These are phyloP conservation scores for Moricandia arvensis DNA, from an alignment of 345 rosid species.

Conservation along the genomic window DNA sequence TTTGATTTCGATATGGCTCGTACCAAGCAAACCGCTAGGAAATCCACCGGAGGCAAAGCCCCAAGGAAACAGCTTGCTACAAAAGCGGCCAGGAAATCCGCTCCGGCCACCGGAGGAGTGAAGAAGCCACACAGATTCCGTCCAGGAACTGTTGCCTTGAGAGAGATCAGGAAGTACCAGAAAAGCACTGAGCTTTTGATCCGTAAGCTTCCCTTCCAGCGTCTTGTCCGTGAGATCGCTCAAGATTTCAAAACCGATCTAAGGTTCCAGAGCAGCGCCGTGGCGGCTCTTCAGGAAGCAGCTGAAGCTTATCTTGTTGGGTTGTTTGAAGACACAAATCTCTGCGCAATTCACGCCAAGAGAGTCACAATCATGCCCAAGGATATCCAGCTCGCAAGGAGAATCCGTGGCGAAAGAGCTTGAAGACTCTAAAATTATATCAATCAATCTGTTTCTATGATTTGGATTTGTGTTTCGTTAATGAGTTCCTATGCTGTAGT, in stretches of 20 bases:
- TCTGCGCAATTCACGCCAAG: slow-evolving; percentile 56
- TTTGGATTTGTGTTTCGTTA: neutral
- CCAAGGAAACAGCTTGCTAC: slow-evolving; percentile 60
- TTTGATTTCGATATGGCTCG: slow-evolving; percentile 44
- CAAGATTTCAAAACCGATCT: slow-evolving; percentile 62
- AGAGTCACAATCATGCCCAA: slow-evolving; percentile 59
- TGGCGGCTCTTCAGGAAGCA: slow-evolving; percentile 51
- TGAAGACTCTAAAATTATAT: slow-evolving; percentile 5
- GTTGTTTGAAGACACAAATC: slow-evolving; percentile 49
- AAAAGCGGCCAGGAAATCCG: slow-evolving; percentile 51
- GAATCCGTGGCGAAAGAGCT: slow-evolving; percentile 56
- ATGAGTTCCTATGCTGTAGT: neutral
- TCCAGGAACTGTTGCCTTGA: slow-evolving; percentile 50
- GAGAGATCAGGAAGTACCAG: slow-evolving; percentile 60
- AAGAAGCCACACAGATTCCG: slow-evolving; percentile 62
- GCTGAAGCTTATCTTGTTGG: slow-evolving; percentile 60
- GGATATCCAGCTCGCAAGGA: slow-evolving; percentile 55
- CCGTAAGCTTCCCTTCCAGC: slow-evolving; percentile 56
- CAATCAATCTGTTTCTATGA: neutral
- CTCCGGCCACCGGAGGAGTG: slow-evolving; percentile 63
- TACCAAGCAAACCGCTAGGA: slow-evolving; percentile 56
- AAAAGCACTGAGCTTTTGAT: slow-evolving; percentile 54
- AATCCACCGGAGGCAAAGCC: slow-evolving; percentile 59
- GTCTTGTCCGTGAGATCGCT: slow-evolving; percentile 57
- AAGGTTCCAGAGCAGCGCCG: slow-evolving; percentile 59